Conservation (phyloP, 352 stramenopile genomes). For the Phytophthora tubulina region DNA sequence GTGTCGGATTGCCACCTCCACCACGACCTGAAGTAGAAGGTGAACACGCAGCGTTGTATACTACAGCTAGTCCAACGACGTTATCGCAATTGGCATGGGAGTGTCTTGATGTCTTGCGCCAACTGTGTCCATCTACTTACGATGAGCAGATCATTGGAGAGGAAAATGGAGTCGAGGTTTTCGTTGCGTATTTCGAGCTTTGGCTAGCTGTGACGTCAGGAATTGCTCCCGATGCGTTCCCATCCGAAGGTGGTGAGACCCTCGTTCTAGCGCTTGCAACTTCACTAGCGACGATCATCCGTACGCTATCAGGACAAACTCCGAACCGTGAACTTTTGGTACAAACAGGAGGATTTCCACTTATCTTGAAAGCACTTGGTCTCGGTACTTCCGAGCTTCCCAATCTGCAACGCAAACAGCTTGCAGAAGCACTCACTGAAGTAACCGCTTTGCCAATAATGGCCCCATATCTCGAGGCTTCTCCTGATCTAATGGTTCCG, state of each 20-base stretch:
- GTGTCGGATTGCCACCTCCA: conserved; percentile 15
- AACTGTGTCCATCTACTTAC: conserved; percentile 40
- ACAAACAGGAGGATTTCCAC: conserved; percentile 46
- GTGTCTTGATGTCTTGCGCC: conserved; percentile 53
- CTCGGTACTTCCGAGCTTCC: conserved; percentile 23
- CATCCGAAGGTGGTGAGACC: conserved; percentile 20
- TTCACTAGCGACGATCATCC: conserved; percentile 32
- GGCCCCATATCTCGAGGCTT: conserved; percentile 22
- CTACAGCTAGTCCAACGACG: not conserved
- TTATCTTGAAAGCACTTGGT: conserved; percentile 48
- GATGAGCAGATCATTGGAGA: conserved; percentile 59
- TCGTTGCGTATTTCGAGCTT: conserved; percentile 47
- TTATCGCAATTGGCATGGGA: conserved; percentile 41
- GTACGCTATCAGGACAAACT: conserved; percentile 28
- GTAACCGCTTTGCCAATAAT: conserved; percentile 27
- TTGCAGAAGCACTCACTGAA: conserved; percentile 33
- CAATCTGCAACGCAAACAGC: conserved; percentile 24
- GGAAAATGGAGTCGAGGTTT: conserved; percentile 50
- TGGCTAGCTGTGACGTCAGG: conserved; percentile 42
- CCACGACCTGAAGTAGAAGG: conserved; percentile 7
- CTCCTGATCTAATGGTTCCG: conserved; percentile 56
- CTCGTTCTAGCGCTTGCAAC: conserved; percentile 29
- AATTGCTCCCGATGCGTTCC: conserved; percentile 14
- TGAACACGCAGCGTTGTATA: not conserved
- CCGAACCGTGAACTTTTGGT: conserved; percentile 43